Evolutionary conservation across 108 stramenopile genomes (phyloP).

Genomic region (Cyclostephanos tholiformis): DNA sequence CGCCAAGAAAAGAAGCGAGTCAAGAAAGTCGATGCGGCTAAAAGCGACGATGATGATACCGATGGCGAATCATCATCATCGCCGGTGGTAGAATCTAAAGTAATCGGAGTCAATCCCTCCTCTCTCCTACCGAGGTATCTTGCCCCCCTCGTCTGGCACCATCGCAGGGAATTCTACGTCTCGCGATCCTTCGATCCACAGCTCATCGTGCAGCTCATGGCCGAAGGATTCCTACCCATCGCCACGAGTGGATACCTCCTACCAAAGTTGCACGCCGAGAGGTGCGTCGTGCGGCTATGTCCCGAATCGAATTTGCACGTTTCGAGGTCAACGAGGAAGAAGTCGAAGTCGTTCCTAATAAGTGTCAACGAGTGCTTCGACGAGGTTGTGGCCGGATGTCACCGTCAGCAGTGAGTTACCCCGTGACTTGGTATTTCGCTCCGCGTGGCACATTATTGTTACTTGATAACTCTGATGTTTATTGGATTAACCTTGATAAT

Average conservation of each 20-base stretch:
- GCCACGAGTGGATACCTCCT: constrained; percentile 61
- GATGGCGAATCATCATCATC: no score
- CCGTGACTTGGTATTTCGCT: not conserved
- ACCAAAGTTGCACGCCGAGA: constrained; percentile 81
- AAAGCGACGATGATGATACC: no score
- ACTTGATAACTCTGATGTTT: not conserved
- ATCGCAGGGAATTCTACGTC: constrained; percentile 77
- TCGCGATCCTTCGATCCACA: constrained; percentile 61
- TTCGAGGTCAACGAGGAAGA: constrained; percentile 72
- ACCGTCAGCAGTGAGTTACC: constrained; percentile 61
- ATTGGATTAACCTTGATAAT: no score
- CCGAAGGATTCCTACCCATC: constrained; percentile 87
- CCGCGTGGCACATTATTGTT: no score
- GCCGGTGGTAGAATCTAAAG: no score
- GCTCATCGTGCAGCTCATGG: constrained; percentile 78
- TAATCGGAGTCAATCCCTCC: no score
- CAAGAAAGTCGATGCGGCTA: no score
- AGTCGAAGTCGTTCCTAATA: constrained; percentile 61
- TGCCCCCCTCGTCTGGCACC: constrained; percentile 49
- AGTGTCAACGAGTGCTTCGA: constrained; percentile 72
- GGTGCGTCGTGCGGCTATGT: constrained; percentile 64
- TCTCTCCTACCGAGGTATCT: constrained; percentile 61
- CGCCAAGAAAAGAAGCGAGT: no score
- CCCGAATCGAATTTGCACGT: constrained; percentile 59
- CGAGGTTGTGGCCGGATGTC: constrained; percentile 76